Evolutionary conservation across 176 grass and related monocot genomes (phyloP).

Genomic region (Puya raimondii): DNA sequence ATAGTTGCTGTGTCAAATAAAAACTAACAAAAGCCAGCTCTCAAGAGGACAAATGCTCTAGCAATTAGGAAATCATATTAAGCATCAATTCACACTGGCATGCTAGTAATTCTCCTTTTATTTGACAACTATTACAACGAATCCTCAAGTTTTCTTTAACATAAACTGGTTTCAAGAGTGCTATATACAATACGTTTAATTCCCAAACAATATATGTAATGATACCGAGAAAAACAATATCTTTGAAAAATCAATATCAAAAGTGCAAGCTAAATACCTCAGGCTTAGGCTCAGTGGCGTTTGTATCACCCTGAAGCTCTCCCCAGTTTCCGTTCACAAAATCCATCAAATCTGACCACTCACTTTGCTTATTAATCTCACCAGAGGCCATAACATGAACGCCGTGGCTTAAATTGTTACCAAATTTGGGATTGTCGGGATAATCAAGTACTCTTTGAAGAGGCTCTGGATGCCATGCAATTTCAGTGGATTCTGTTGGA

Average conservation of each 20-base stretch:
- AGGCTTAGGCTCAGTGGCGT: conserved; percentile 13
- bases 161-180: neutral
- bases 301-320: conserved; percentile 27
- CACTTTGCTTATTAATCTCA: conserved; percentile 42
- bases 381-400: conserved; percentile 26
- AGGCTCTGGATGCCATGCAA: conserved; percentile 36
- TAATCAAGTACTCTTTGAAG: conserved; percentile 41
- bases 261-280: conserved; percentile 25
- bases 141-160: neutral
- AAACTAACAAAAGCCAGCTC: neutral
- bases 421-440: conserved; percentile 30
- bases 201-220: neutral
- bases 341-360: conserved; percentile 43
- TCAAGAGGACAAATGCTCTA: neutral
- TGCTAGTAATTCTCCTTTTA: neutral
- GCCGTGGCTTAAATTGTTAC: conserved; percentile 24
- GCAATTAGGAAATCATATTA: neutral
- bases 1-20: neutral
- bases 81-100: neutral
- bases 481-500: conserved; percentile 5
- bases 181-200: neutral
- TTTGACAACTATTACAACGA: neutral
- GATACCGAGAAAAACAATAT: neutral
- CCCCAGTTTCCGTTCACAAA: conserved; percentile 43
- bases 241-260: neutral